A percentile compares a stretch with the other conserved stretches of the same genome.
Conservation (phyloP, 2,329 filamentous ascomycete genomes). For the Magnaporthiopsis rhizophila region DNA sequence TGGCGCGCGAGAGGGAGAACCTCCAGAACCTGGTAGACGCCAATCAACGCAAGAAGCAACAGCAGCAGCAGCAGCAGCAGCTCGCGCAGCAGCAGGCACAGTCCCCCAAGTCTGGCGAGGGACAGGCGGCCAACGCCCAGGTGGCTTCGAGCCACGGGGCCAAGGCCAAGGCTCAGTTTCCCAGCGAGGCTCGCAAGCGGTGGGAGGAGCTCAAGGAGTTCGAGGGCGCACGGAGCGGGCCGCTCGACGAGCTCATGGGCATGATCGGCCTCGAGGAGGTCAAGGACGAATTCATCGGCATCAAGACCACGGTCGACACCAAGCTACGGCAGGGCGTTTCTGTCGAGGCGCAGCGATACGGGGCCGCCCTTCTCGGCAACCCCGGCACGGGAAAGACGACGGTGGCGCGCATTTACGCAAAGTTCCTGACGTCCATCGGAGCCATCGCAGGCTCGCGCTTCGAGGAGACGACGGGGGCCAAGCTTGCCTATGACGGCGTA, state of each 20-base stretch:
- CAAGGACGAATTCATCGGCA: slow-evolving; percentile 53
- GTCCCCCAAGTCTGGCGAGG: neutral
- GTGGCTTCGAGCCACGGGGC: neutral
- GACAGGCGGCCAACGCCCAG: neutral
- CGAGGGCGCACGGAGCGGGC: slow-evolving; percentile 40
- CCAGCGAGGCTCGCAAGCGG: slow-evolving; percentile 34
- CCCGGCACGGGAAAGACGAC: slow-evolving; percentile 71
- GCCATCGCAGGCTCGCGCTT: slow-evolving; percentile 54
- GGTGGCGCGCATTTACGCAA: slow-evolving; percentile 61
- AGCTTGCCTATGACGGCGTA: slow-evolving; percentile 56
- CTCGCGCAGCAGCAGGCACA: slow-evolving; percentile 11
- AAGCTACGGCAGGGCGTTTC: slow-evolving; percentile 47
- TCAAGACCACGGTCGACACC: slow-evolving; percentile 57
- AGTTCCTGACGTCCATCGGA: slow-evolving; percentile 54
- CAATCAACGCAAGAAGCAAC: slow-evolving; percentile 14
- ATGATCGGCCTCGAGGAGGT: slow-evolving; percentile 67
- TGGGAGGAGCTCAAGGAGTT: slow-evolving; percentile 54
- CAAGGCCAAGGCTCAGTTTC: neutral
- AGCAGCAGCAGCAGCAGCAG: slow-evolving; percentile 14
- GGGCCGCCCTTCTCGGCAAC: slow-evolving; percentile 59
- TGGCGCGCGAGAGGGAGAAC: slow-evolving; percentile 39
- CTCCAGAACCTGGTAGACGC: slow-evolving; percentile 32
- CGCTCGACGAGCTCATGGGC: slow-evolving; percentile 56
- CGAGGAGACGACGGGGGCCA: slow-evolving; percentile 60
- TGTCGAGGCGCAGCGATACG: slow-evolving; percentile 50